Base-by-base conservation (phyloP, 768 basidiomycete genomes). In the Pisolithus marmoratus region DNA sequence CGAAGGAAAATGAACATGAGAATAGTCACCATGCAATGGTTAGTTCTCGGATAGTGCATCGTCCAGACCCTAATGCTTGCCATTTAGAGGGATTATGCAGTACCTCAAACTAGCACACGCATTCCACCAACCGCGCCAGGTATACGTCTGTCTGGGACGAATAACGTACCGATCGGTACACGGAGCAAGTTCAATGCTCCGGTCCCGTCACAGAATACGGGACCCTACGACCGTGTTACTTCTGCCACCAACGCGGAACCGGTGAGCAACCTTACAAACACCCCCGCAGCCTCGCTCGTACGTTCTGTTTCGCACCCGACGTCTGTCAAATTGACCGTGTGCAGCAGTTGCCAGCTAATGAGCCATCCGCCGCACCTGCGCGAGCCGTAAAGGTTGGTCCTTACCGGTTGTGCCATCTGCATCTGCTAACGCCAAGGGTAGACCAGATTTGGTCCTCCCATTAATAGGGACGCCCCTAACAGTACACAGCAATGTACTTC, bases 401-500 rank as follows among this genome's bases (percentile, higher is more conserved):
- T 34, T 12, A 8, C 2, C 26, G 26, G 26, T 34, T 22, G 20
- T 20, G 20, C 27, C 31, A 1, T n/a, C 12, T 31, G 34, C 17
- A 17, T 38, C 24, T 53, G 11, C n/a, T 56, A 15, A 20, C 5
- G n/a, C 38, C 15, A 38, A 26, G 8, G 20, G 8, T 29, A 68
- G 68, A 68, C 68, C 36, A 67, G 66, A 8, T 68, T 68, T 27
- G 66, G 66, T 5, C 66, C 66, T n/a, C 66, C 66, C 3, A 50
- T 68, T 17, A 37, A 46, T 29, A 65, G 60, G 37, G 65, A 60
- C 40, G 43, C 48, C 3, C 22, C 15, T 2, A 60, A 65, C 20
- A 53, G 26, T 27, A 22, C 47, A 1, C 51, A 36, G n/a, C 44
- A 20, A 29, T 53, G 52, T 19, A 17, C 56, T 15, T 55, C 66